Evolutionary conservation across 2,329 filamentous ascomycete genomes (phyloP).

Genomic region (Hymenoscyphus albidus): DNA sequence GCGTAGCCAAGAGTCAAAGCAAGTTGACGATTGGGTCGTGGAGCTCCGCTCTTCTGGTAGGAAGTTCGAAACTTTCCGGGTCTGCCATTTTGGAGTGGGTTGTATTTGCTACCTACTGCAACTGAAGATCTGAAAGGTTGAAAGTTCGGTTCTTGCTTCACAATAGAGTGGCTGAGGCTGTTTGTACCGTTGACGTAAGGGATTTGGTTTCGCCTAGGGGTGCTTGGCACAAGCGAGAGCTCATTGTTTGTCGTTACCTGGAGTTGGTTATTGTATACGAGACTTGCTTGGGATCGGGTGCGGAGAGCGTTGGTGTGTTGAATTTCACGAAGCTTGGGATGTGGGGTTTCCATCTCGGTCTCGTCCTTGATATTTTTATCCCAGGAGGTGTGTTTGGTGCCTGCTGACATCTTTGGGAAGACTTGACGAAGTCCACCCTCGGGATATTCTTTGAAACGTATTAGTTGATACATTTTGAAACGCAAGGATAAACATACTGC

Average conservation of each 20-base stretch:
- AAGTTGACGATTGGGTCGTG: background rate
- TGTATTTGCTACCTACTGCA: background rate
- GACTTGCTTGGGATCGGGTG: too few species aligned
- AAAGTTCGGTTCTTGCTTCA: background rate
- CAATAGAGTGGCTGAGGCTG: background rate
- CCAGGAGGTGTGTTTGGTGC: background rate
- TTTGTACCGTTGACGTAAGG: too few species aligned
- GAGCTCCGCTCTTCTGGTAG: background rate
- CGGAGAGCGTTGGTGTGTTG: too few species aligned
- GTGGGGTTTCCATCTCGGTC: too few species aligned
- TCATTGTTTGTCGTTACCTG: too few species aligned
- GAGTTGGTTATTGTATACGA: too few species aligned
- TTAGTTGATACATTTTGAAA: background rate
- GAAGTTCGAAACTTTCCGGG: background rate
- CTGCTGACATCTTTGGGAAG: background rate
- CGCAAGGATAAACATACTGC: background rate
- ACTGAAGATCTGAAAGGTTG: background rate
- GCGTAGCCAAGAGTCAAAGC: background rate
- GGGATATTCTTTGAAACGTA: background rate
- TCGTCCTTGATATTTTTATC: too few species aligned
- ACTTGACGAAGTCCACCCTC: background rate
- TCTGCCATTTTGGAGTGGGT: background rate
- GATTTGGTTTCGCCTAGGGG: background rate
- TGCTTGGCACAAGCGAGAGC: background rate
- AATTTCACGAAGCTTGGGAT: too few species aligned